Conservation (phyloP, 2,329 filamentous ascomycete genomes). For the Sclerotinia subarctica region DNA sequence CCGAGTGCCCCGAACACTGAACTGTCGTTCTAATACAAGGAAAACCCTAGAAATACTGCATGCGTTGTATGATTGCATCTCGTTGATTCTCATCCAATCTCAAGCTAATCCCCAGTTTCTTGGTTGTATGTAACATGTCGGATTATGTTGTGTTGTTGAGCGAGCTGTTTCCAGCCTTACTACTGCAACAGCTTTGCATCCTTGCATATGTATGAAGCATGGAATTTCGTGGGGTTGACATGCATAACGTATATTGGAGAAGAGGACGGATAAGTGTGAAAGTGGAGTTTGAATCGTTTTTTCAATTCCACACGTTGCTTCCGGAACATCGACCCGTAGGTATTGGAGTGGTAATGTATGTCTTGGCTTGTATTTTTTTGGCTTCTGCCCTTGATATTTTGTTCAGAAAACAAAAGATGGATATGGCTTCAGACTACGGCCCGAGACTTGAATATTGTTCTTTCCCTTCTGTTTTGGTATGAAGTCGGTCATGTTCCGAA, state of each 20-base stretch:
- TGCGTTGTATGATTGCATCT: constrained; percentile 8
- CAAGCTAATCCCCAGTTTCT: constrained; percentile 4
- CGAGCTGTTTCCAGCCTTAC: constrained; percentile 21
- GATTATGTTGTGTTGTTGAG: constrained; percentile 17
- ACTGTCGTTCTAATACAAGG: neutral
- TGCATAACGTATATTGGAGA: neutral
- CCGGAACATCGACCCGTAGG: constrained; percentile 4
- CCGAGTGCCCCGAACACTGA: constrained; percentile 20
- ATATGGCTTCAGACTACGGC: constrained; percentile 4
- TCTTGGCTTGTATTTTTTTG: constrained; percentile 8
- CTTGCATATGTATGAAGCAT: constrained; percentile 18
- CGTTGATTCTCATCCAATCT: constrained; percentile 7
- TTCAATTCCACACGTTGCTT: constrained; percentile 3
- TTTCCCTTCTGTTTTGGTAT: neutral
- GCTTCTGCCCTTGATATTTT: constrained; percentile 6
- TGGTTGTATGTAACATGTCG: constrained; percentile 3
- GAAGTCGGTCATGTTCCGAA: constrained; percentile 5
- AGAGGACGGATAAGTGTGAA: neutral
- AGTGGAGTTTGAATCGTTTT: constrained; percentile 10
- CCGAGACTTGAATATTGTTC: neutral
- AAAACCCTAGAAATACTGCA: constrained; percentile 10
- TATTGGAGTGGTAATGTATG: neutral
- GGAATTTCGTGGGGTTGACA: constrained; percentile 17
- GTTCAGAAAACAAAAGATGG: neutral
- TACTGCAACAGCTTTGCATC: constrained; percentile 14